phyloP scores from a whole-genome alignment of 441 rosid genomes.

The Erysimum cheiri region DNA sequence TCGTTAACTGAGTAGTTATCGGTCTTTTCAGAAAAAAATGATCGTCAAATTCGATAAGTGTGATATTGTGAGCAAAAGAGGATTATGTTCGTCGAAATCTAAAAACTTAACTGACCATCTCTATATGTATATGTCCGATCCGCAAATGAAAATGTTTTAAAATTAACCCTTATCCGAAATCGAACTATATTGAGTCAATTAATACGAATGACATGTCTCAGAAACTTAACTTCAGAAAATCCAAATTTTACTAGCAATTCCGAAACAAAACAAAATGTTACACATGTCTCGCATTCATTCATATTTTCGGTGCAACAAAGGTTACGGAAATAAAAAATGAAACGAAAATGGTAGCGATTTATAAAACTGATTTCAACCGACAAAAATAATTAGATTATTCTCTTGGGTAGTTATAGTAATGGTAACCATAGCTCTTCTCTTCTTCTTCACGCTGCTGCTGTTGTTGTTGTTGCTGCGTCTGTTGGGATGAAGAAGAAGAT shows the following conservation, averaged over 20 bases:
- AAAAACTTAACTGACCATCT: too few relatives aligned
- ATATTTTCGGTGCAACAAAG: slow-evolving; percentile 29
- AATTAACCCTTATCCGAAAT: background rate
- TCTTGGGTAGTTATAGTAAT: slow-evolving; percentile 45
- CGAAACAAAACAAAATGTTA: slow-evolving; percentile 18
- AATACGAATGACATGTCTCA: background rate
- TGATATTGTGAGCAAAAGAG: background rate
- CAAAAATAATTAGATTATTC: slow-evolving; percentile 32
- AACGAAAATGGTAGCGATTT: slow-evolving; percentile 15
- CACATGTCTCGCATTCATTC: slow-evolving; percentile 1
- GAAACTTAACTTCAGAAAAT: background rate
- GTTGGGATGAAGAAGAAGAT: slow-evolving; percentile 42
- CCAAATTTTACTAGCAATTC: background rate
- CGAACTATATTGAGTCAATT: background rate
- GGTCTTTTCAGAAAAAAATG: background rate
- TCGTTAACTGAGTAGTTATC: background rate
- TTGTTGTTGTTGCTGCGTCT: slow-evolving; percentile 31
- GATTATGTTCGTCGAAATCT: background rate
- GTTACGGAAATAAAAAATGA: background rate
- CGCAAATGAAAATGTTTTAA: too few relatives aligned
- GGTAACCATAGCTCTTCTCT: slow-evolving; percentile 38
- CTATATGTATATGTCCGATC: too few relatives aligned
- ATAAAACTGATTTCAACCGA: slow-evolving; percentile 16
- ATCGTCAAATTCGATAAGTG: background rate
- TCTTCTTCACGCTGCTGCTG: slow-evolving; percentile 42